phyloP scores from a whole-genome alignment of 2,329 filamentous ascomycete genomes.

The Neurospora sp. region DNA sequence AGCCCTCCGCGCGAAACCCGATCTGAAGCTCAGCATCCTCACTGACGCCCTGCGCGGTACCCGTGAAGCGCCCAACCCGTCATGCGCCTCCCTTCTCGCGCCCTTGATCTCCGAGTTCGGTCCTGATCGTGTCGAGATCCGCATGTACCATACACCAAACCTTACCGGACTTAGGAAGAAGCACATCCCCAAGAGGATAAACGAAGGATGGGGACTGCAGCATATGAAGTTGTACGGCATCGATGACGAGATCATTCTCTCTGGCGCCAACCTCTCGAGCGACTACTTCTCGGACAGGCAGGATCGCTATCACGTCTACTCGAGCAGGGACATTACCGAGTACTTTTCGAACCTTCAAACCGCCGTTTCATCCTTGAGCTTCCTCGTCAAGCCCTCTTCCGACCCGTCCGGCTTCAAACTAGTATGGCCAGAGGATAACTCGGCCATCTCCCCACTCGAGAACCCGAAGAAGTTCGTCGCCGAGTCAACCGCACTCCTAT shows the following conservation, averaged over 20 bases:
- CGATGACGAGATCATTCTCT: constrained; percentile 91
- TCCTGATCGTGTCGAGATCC: constrained; percentile 72
- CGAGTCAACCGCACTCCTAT: constrained; percentile 56
- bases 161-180: constrained; percentile 78
- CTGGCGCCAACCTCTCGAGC: constrained; percentile 80
- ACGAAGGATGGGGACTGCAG: constrained; percentile 96
- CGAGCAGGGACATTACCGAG: constrained; percentile 65
- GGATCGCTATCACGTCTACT: constrained; percentile 88
- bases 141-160: constrained; percentile 98
- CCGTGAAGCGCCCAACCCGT: constrained; percentile 74
- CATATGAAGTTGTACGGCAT: constrained; percentile 98
- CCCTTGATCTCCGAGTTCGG: constrained; percentile 81
- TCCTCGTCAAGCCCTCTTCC: constrained; percentile 57
- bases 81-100: constrained; percentile 78
- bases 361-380: constrained; percentile 71
- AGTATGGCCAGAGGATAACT: constrained; percentile 67
- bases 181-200: constrained; percentile 78
- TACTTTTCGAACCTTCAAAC: constrained; percentile 74
- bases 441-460: constrained; percentile 63
- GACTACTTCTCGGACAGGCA: constrained; percentile 97
- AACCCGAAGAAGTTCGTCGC: constrained; percentile 59
- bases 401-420: constrained; percentile 48
- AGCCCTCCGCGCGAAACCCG: constrained; percentile 62
- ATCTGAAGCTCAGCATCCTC: constrained; percentile 75
- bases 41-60: constrained; percentile 89